Evolutionary conservation across 768 basidiomycete species (phyloP).

Genomic region (Mycena rebaudengoi): DNA sequence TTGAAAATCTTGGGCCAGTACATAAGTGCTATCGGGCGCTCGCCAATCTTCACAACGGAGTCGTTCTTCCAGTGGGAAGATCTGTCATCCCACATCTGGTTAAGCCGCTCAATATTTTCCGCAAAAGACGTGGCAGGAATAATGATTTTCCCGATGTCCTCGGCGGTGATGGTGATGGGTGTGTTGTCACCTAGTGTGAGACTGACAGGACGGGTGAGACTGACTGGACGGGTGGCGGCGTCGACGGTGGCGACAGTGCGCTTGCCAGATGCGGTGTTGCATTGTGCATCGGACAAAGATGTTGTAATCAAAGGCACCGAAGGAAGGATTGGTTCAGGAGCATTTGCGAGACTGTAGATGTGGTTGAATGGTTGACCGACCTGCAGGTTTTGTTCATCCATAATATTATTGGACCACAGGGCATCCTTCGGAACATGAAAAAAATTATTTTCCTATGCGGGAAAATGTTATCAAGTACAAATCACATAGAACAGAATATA

Average conservation of each 20-base stretch:
- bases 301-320: too few relatives aligned
- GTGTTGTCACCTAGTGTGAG: neutral
- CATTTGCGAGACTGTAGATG: too few relatives aligned
- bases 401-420: too few relatives aligned
- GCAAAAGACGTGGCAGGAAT: slow-evolving; percentile 30
- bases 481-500: too few relatives aligned
- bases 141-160: neutral
- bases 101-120: slow-evolving; percentile 27
- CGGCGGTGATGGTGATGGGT: neutral
- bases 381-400: too few relatives aligned
- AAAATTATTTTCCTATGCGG: too few relatives aligned
- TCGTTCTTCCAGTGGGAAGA: slow-evolving; percentile 25
- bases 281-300: neutral
- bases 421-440: too few relatives aligned
- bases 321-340: too few relatives aligned
- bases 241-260: neutral
- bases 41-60: slow-evolving; percentile 29
- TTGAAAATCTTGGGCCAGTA: slow-evolving; percentile 15
- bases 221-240: neutral
- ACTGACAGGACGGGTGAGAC: neutral
- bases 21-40: slow-evolving; percentile 2
- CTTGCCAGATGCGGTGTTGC: neutral
- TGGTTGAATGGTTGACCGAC: too few relatives aligned
- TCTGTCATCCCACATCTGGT: slow-evolving; percentile 38
- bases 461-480: too few relatives aligned